Evolutionary conservation across 352 stramenopile species (phyloP), one percentile per base, ranked within the genome.

Genomic region (Peronospora belbahrii): DNA sequence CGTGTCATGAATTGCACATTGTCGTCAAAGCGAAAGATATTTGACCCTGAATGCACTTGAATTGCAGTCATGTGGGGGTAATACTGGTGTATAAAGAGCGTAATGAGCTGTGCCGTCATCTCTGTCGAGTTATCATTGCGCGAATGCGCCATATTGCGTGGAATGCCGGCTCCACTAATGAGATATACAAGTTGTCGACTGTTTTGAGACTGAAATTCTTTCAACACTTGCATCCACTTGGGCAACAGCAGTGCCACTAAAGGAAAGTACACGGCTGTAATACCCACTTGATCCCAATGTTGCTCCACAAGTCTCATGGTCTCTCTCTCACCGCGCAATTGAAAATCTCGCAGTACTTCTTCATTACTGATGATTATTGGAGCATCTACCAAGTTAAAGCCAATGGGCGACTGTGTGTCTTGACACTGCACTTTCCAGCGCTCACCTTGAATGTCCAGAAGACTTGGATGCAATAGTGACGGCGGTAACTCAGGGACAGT

Each of bases 1-100:
- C 88, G 74, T 30, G 96, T 97, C 48, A 97, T 97, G 60, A 99
- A 99, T 25, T 85, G 74, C 47, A 98, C 96, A 52, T 98, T 98
- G 67, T 98, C 94, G 43, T 95, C 83, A 37, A 93, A 95, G 27
- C 80, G 59, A 49, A 96, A 98, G 62, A 98, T 95, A 56, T 98
- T 98, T 20, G 90, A 97, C 20, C 90, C 79, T 4, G 93, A 98
- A 67, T 98, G 91, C 20, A 98, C 85, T 57, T 91, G 81, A 22
- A 97, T 86, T 9, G 97, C 91, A n/a, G 88, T 74, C 48, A 98
- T 83, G 31, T 95, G 78, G 4, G 88, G 84, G 65, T 97, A 97
- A 28, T 97, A 83, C 37, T 85, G 70, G 28, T 81, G 57, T 33
- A 98, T 75, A 62, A 98, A 98, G 11, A 90, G 61, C 59, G 88